Evolutionary conservation across 179 eudicot genomes (phyloP).

Genomic region (Silene noctiflora): DNA sequence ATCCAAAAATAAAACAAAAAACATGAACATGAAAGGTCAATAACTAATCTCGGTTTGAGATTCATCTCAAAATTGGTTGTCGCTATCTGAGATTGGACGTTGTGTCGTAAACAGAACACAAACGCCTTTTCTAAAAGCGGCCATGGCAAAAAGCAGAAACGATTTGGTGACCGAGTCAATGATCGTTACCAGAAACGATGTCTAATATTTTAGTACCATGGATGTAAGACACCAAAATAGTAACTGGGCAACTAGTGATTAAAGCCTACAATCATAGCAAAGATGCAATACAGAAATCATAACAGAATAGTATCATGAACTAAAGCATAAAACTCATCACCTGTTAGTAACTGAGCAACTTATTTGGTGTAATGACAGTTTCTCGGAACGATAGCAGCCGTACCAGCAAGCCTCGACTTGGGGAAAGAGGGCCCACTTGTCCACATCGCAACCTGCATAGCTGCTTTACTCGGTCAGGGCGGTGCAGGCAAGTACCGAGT

Average conservation of each 20-base stretch:
- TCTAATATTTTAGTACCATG: not conserved
- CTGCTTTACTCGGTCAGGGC: slow-evolving; percentile 86
- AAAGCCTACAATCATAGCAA: not conserved
- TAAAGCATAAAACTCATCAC: not conserved
- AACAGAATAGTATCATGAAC: too few relatives aligned
- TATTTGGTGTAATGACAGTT: slow-evolving; percentile 41
- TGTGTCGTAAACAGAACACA: not conserved
- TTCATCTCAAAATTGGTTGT: not conserved
- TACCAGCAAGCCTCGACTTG: slow-evolving; percentile 77
- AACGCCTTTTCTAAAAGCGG: not conserved
- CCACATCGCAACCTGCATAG: slow-evolving; percentile 83
- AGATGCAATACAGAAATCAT: not conserved
- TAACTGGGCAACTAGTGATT: not conserved
- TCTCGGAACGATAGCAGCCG: slow-evolving; percentile 89
- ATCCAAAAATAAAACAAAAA: too few relatives aligned
- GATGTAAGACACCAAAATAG: not conserved
- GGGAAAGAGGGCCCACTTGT: slow-evolving; percentile 96
- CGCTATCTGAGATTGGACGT: too few relatives aligned
- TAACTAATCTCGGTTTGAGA: not conserved
- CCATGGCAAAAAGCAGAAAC: too few relatives aligned
- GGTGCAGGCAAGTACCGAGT: slow-evolving; percentile 71
- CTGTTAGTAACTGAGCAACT: not conserved
- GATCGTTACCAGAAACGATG: too few relatives aligned
- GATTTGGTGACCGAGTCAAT: too few relatives aligned
- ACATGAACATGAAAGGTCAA: not conserved